Conservation (phyloP, 768 basidiomycete species). For the Russula lepida region DNA sequence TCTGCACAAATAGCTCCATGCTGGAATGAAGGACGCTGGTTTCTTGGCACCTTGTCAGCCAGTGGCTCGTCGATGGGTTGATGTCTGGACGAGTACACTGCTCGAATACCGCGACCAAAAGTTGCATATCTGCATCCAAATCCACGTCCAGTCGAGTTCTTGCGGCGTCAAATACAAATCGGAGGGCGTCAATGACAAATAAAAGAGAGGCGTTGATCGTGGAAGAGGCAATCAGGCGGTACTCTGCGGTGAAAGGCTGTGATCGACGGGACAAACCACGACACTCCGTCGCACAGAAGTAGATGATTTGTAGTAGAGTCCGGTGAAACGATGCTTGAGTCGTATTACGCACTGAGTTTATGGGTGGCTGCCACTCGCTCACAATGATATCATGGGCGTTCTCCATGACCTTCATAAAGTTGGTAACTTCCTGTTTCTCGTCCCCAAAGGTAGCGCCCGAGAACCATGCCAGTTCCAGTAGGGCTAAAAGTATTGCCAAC, state of each 20-base stretch:
- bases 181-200: constrained; percentile 59
- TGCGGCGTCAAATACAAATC: constrained; percentile 58
- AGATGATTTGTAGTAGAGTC: constrained; percentile 69
- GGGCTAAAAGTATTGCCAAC: constrained; percentile 59
- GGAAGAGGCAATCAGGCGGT: constrained; percentile 48
- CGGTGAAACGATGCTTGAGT: constrained; percentile 68
- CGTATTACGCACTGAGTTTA: constrained; percentile 60
- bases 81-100: constrained; percentile 66
- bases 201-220: constrained; percentile 55
- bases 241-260: constrained; percentile 49
- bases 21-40: constrained; percentile 69
- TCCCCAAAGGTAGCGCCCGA: constrained; percentile 40
- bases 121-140: constrained; percentile 72
- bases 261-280: constrained; percentile 41
- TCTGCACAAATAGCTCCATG: constrained; percentile 60
- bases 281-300: constrained; percentile 63
- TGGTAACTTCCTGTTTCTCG: constrained; percentile 40
- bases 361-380: constrained; percentile 67
- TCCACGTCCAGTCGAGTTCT: constrained; percentile 48
- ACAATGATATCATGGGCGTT: constrained; percentile 58
- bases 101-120: constrained; percentile 75
- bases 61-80: constrained; percentile 57
- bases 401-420: constrained; percentile 53
- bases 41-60: constrained; percentile 77
- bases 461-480: constrained; percentile 80